Percentiles rank a stretch among this genome's conserved stretches.
Conservation (phyloP, 495 filamentous ascomycete genomes). For the Rhypophila decipiens region DNA sequence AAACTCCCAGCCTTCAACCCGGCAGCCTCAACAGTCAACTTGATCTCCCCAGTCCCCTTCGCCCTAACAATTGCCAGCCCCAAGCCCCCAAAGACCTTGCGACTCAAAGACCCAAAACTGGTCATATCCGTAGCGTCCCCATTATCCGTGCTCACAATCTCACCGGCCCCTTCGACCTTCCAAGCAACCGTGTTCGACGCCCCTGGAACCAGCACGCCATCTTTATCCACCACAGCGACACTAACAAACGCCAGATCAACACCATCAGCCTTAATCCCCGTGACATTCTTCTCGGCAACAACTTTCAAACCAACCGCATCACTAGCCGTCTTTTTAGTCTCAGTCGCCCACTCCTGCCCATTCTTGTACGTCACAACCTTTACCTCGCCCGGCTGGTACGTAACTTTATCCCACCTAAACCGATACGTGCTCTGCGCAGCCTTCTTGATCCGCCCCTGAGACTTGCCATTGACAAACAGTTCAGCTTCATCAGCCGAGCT, state of each 20-base stretch:
- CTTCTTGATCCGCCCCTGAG: constrained; percentile 24
- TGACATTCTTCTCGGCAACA: constrained; percentile 24
- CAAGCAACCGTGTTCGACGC: constrained; percentile 36
- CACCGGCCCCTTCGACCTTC: constrained; percentile 26
- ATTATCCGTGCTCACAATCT: constrained; percentile 39
- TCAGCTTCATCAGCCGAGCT: constrained; percentile 42
- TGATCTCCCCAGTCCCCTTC: neutral
- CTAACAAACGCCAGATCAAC: constrained; percentile 37
- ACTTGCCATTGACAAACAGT: constrained; percentile 44
- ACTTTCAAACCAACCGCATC: constrained; percentile 23
- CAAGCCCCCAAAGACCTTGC: constrained; percentile 33
- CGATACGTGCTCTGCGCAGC: constrained; percentile 30
- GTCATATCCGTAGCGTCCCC: constrained; percentile 35
- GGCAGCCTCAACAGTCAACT: constrained; percentile 25
- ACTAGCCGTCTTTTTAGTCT: constrained; percentile 29
- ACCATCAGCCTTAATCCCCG: constrained; percentile 36
- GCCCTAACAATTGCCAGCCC: constrained; percentile 31
- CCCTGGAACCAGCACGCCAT: constrained; percentile 29
- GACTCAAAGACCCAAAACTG: constrained; percentile 29
- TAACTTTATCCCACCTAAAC: constrained; percentile 43
- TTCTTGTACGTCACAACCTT: constrained; percentile 38
- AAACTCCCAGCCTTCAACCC: constrained; percentile 17
- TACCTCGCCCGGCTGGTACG: constrained; percentile 37
- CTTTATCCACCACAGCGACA: constrained; percentile 32
- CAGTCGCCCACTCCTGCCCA: constrained; percentile 35